A percentile compares a stretch with the other conserved stretches of the same genome.
phyloP scores from a whole-genome alignment of 2,329 filamentous ascomycete genomes.

The Lachnellula hyalina region DNA sequence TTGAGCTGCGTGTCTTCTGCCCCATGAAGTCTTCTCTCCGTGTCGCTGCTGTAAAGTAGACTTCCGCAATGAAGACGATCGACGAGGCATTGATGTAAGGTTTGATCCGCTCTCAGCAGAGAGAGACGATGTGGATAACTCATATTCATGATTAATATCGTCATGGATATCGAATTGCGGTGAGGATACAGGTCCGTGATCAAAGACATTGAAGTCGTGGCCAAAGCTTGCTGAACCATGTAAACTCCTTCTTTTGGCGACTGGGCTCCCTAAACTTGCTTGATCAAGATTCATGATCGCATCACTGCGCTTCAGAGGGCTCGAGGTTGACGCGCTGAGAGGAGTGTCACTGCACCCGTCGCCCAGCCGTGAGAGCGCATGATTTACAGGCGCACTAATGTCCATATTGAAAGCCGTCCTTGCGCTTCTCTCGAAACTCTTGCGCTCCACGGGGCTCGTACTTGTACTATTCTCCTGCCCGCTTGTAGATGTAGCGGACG shows the following conservation, averaged over 20 bases:
- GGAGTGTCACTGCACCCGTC: constrained; percentile 39
- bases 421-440: constrained; percentile 46
- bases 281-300: constrained; percentile 84
- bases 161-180: constrained; percentile 49
- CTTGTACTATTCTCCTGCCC: constrained; percentile 40
- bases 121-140: constrained; percentile 39
- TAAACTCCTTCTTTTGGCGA: constrained; percentile 84
- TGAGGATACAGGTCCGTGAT: constrained; percentile 43
- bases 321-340: constrained; percentile 56
- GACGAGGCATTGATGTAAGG: constrained; percentile 52
- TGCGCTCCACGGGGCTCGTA: constrained; percentile 39
- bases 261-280: constrained; percentile 72
- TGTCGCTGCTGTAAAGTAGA: constrained; percentile 85
- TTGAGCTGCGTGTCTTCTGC: constrained; percentile 52
- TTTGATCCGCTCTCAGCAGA: constrained; percentile 21
- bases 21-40: constrained; percentile 61
- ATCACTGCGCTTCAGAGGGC: constrained; percentile 88
- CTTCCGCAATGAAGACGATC: constrained; percentile 73
- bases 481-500: constrained; percentile 13
- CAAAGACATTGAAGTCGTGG: constrained; percentile 70
- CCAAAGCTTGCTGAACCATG: constrained; percentile 65
- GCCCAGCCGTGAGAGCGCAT: constrained; percentile 45
- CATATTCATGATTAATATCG: constrained; percentile 48
- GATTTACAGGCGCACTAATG: constrained; percentile 44
- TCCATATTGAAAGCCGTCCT: constrained; percentile 45